A percentile compares a stretch with the other conserved stretches of the same genome.
Evolutionary conservation across 1,284 basidiomycete species (phyloP).

Genomic region (Microbotryum silenes-acaulis): DNA sequence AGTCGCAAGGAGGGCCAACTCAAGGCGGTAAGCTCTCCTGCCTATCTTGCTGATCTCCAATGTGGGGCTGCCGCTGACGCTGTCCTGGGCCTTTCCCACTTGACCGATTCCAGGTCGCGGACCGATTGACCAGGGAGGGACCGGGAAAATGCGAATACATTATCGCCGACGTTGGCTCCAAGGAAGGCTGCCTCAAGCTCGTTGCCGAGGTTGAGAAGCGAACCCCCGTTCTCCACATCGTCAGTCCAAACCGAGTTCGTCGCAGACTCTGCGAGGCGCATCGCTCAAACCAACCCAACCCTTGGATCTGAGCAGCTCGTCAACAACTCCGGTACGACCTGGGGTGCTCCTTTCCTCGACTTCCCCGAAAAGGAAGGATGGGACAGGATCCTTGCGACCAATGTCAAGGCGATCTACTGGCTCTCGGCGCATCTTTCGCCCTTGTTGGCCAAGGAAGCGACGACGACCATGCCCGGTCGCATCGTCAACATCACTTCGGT

Average conservation of each 20-base stretch:
- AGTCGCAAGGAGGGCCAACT: constrained; percentile 69
- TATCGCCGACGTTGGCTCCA: constrained; percentile 55
- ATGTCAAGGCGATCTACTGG: constrained; percentile 69
- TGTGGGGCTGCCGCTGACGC: background rate
- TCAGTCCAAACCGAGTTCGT: background rate
- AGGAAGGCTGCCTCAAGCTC: constrained; percentile 69
- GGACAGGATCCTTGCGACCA: constrained; percentile 69
- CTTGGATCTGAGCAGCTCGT: constrained; percentile 48
- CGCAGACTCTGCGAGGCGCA: background rate
- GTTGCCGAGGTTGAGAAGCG: constrained; percentile 59
- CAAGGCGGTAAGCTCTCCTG: constrained; percentile 47
- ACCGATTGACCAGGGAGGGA: constrained; percentile 38
- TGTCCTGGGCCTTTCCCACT: background rate
- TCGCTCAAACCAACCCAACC: background rate
- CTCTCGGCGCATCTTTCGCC: constrained; percentile 46
- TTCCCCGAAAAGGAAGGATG: constrained; percentile 63
- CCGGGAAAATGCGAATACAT: constrained; percentile 60
- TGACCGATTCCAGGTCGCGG: constrained; percentile 42
- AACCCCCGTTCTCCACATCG: constrained; percentile 55
- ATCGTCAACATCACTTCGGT: constrained; percentile 76
- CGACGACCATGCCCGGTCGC: constrained; percentile 58
- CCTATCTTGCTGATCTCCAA: background rate
- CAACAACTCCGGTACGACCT: constrained; percentile 68
- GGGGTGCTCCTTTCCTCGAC: constrained; percentile 65
- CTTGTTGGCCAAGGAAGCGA: constrained; percentile 59